A percentile compares a stretch with the other conserved stretches of the same genome.
phyloP scores from a whole-genome alignment of 208 protist species.

The Plasmodiophora brassicae region DNA sequence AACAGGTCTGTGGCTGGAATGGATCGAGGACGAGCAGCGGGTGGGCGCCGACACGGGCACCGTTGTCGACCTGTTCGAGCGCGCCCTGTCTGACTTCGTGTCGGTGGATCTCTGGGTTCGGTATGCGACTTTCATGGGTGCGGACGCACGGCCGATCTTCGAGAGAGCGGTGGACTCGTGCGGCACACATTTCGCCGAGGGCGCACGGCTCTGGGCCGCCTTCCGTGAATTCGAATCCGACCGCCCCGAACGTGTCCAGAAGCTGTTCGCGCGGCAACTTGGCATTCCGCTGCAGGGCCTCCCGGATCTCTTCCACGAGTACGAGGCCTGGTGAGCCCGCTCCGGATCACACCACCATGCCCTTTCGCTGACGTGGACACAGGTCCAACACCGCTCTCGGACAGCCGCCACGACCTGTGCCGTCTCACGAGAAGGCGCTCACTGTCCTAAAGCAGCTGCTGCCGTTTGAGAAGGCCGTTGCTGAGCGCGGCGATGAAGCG shows the following conservation, averaged over 20 bases:
- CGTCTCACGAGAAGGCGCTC: background rate
- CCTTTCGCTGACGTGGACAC: too few relatives aligned
- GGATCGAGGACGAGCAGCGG: constrained; percentile 8
- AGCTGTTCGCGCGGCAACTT: constrained; percentile 1
- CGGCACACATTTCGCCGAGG: constrained; percentile 13
- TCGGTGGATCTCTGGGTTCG: background rate
- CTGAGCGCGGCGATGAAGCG: background rate
- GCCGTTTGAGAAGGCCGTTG: background rate
- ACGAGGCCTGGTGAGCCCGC: background rate
- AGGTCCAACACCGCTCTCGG: too few relatives aligned
- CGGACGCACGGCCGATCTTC: background rate
- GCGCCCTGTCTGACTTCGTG: background rate
- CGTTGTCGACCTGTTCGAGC: background rate
- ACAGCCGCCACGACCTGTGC: too few relatives aligned
- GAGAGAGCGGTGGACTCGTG: background rate
- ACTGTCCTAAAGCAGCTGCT: background rate
- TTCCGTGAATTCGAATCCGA: background rate
- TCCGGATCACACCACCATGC: too few relatives aligned
- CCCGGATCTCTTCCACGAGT: background rate
- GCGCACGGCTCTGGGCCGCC: background rate
- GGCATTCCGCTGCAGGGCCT: background rate
- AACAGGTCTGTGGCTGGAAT: background rate
- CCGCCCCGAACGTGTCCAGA: background rate
- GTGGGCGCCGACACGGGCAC: background rate
- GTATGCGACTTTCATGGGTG: background rate